Base-by-base conservation (phyloP, 768 basidiomycete species). In the Leccinum arenicola region DNA sequence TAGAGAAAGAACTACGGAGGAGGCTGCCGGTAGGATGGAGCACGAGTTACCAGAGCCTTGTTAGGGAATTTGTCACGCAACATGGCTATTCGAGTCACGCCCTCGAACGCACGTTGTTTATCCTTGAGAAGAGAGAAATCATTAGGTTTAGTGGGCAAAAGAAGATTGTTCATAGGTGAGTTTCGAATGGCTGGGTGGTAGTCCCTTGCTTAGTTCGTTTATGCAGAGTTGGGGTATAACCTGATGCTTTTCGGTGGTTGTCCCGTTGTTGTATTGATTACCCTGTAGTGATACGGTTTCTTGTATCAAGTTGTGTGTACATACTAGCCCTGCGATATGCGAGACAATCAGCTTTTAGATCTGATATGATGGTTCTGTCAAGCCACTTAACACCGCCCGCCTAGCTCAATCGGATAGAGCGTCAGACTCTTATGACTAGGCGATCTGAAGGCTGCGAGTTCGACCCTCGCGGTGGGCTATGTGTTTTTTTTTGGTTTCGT, bases 101-200 rank as follows among this genome's bases (percentile, higher is more conserved):
- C 21, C 81, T 98, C 21, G 97, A 99, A 73, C 80, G 94, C 63
- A 93, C 92, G 19, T 74, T 98, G 61, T 97, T 86, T 68, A 81
- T 98, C 52, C 69, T 99, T 77, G 97, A 99, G 80, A 96, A 97
- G 78, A 80, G 94, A 62, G 97, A 99, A 72, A 82, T 96, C n/a
- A 80, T 99, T 23, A 80, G 93, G 66, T 99, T 98, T 74, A 64
- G 65, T 52, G 53, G 70, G 36, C 75, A 82, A 75, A 84, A 84
- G 72, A 85, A 85, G 70, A 78, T 84, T 50, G 78, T 85, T 10
- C 80, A 82, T 66, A 72, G 79, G 78, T 77, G 45, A 64, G 72
- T 63, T 53, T 31, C 7, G 23, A 36, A 15, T 33, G 4, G 1
- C 54, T 51, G 15, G 4, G 38, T 48, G 19, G 11, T 50, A 9